Base-by-base conservation (phyloP, 2,329 filamentous ascomycete genomes). In the Ophiostoma australiae region DNA sequence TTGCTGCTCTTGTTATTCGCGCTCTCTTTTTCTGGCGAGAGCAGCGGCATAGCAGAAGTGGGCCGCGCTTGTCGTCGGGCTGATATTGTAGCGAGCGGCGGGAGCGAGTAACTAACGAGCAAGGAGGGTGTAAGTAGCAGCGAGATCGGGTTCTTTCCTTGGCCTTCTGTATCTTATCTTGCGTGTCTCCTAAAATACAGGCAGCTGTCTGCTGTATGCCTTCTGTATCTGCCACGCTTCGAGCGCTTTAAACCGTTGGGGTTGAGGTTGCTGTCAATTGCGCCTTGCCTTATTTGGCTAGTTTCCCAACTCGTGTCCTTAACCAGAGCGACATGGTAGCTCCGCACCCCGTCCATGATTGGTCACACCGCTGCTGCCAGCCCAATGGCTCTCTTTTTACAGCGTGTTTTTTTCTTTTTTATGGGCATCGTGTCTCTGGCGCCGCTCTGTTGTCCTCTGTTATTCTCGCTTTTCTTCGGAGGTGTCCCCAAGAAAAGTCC, bases 1-100 rank as follows among this genome's bases (percentile, higher is more conserved):
- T 48, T 17, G 44, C 17, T 41, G 39, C 10, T 41, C 3, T 13
- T 58, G 52, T 58, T 58, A 58, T 58, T 27, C 52, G 23, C 52
- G 52, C 52, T 58, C 52, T 27, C n/a, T 27, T 58, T 7, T 48
- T n/a, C 6, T 27, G 52, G 23, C 23, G 23, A 15, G 39, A 41
- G 39, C 39, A 41, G 48, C 52, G 52, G 63, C 35, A 66, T 66
- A 58, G 37, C 20, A 71, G 69, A 69, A 71, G 27, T 55, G 70
- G 70, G 44, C 23, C 70, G 33, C 70, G 70, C 67, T 71, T 69
- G 61, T 52, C 70, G 27, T 72, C 71, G 71, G 71, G 27, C 37
- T 72, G 71, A 70, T 70, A 72, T 72, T 72, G 33, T 55, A 72
- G 71, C 71, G 71, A 72, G 71, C 48, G 35, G 55, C 37, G 35